Evolutionary conservation across 108 stramenopile genomes (phyloP), one percentile per base, ranked within the genome.

Genomic region (Nannochloropsis oceanica): DNA sequence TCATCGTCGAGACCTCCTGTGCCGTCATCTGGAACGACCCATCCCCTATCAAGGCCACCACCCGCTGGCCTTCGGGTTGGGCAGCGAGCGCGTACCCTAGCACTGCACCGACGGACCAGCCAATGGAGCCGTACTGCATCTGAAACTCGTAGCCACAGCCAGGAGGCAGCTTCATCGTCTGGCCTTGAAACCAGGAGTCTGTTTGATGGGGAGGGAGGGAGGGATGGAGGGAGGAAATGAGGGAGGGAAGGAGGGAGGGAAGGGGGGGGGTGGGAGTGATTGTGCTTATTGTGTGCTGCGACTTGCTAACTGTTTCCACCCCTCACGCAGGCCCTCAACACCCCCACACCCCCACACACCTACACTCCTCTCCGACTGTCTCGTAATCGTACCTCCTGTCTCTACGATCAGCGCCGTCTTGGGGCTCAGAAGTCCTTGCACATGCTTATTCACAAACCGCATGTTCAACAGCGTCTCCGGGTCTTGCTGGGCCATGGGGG

Each of bases 51-150:
- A 85, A 20, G 25, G 84, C 27, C 7, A 85, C 27, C n/a, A 85
- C 26, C 18, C 43, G 79, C 9, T 79, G 27, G 3, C 80, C 79
- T 25, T 80, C 79, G 59, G 18, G 59, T 10, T 73, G 59, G 59
- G 59, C 59, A 8, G 27, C 27, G 14, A 44, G 13, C 5, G 25
- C 8, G 80, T 80, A 25, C 34, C 84, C 84, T 80, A 85, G 79
- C 12, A 44, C 27, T 12, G 84, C 84, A 20, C 84, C 84, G 27
- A 85, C 84, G 10, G 84, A 85, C 84, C 84, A 85, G 8, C 84
- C 84, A 26, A 85, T 85, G 3, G 79, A 80, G 27, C 84, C 84
- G 8, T 85, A 85, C 43, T 85, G 84, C 84, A 85, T 85, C 80
- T 85, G 84, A 10, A 85, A 34, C 25, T 85, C 79, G 59, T 44